A percentile compares a stretch with the other conserved stretches of the same genome.
Conservation (phyloP, 495 filamentous ascomycete genomes). For the Penicillium atrosanguineum region DNA sequence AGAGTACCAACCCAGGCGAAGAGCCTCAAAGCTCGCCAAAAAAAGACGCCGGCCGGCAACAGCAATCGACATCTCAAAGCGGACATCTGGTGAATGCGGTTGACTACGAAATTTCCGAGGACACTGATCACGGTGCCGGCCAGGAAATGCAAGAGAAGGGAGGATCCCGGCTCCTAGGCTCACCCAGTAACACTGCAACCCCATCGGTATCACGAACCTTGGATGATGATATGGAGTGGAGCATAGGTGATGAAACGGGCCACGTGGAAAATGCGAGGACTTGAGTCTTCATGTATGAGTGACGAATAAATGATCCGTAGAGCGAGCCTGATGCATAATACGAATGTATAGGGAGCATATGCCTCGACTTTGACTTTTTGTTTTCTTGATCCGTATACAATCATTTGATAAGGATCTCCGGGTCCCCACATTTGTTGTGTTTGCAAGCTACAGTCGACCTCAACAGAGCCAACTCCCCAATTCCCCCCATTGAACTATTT, state of each 20-base stretch:
- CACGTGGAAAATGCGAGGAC: slow-evolving; percentile 16
- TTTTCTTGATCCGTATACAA: background rate
- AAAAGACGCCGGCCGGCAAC: background rate
- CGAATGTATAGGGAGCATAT: background rate
- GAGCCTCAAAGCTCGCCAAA: background rate
- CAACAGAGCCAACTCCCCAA: background rate
- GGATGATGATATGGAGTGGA: slow-evolving; percentile 13
- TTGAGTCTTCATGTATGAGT: slow-evolving; percentile 11
- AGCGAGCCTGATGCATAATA: background rate
- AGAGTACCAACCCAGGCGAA: slow-evolving; percentile 10
- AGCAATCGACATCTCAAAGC: slow-evolving; percentile 15
- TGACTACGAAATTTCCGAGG: slow-evolving; percentile 39
- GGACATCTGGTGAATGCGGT: slow-evolving; percentile 36
- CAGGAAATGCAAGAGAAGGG: slow-evolving; percentile 43
- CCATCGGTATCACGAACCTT: background rate
- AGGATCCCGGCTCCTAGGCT: slow-evolving; percentile 23
- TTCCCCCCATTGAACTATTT: background rate
- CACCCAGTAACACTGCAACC: slow-evolving; percentile 5
- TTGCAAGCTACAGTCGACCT: slow-evolving; percentile 11
- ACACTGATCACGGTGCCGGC: slow-evolving; percentile 20
- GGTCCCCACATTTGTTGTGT: slow-evolving; percentile 28
- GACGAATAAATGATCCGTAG: slow-evolving; percentile 16
- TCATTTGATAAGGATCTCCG: background rate
- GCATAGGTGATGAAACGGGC: slow-evolving; percentile 6
- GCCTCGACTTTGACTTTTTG: background rate